phyloP scores from a whole-genome alignment of 2,329 filamentous ascomycete genomes.

The Claviceps sorghi region DNA sequence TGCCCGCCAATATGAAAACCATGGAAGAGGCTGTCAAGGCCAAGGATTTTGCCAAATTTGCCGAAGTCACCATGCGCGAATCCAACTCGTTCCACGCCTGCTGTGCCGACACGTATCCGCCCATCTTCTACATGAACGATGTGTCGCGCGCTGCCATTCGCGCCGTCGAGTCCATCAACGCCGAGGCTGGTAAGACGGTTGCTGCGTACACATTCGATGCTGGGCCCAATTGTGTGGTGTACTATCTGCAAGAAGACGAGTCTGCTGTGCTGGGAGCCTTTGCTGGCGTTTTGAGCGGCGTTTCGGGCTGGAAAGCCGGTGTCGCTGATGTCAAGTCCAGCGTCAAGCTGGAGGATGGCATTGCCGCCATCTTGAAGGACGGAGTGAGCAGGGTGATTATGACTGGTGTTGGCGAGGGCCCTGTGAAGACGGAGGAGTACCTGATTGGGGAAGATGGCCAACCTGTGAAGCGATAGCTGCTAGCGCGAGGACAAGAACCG shows the following conservation, averaged over 20 bases:
- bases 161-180: conserved; percentile 80
- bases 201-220: conserved; percentile 97
- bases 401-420: conserved; percentile 83
- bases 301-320: conserved; percentile 58
- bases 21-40: conserved; percentile 72
- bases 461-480: conserved; percentile 20
- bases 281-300: conserved; percentile 46
- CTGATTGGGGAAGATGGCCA: conserved; percentile 55
- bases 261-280: conserved; percentile 63
- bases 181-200: conserved; percentile 59
- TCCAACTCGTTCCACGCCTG: conserved; percentile 95
- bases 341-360: conserved; percentile 48
- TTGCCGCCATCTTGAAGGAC: conserved; percentile 52
- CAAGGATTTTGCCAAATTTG: conserved; percentile 75
- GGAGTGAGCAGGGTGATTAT: conserved; percentile 83
- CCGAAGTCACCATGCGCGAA: conserved; percentile 85
- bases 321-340: conserved; percentile 36
- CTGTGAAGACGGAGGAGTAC: conserved; percentile 62
- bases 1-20: conserved; percentile 65
- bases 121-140: conserved; percentile 98
- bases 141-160: conserved; percentile 74
- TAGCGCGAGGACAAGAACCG: not conserved
- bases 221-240: conserved; percentile 91
- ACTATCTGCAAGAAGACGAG: conserved; percentile 74
- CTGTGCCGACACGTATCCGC: conserved; percentile 87